Base-by-base conservation (phyloP, 306 rosid genomes). In the Vigna unguiculata region DNA sequence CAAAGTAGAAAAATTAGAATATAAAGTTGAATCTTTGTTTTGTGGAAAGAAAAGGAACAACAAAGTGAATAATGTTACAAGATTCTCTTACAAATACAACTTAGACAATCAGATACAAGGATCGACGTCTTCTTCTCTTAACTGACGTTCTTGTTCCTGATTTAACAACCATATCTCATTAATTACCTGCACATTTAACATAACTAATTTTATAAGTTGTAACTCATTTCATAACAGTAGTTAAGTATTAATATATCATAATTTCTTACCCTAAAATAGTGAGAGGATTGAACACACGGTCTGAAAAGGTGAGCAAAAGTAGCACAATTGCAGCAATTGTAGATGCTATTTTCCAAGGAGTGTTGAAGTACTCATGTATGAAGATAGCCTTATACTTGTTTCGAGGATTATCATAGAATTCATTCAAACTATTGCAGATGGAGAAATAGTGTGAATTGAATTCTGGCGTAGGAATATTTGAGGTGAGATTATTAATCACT, bases 281-380 rank as follows among this genome's bases (percentile, higher is more conserved):
- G 62, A 55, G 62, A 55, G 5, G 1, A n/a, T 12, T 54, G 60
- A 54, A 22, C 34, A 55, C 22, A 55, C 13, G 4, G 34, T 22
- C 9, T 55, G 62, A 22, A 55, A 22, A 11, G 0, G 34, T 55
- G 3, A 21, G 61, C n/a, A 55, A 22, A 55, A 55, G 16, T 12
- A 22, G 34, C 9, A 55, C 4, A 22, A 22, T 5, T 22, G 17
- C 62, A 55, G 17, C 17, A 12, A 4, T 3, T 1, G 9, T 22
- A 22, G 36, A 55, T 55, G 36, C n/a, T 55, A 22, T 55, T 55
- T 22, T 55, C 62, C 62, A 55, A 22, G 62, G 62, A 55, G 62
- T 55, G n/a, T 55, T 55, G 34, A 55, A 22, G 62, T 55, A 24
- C n/a, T 55, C n/a, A 0, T 22, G 61, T 4, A 21, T 11, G 8